A percentile compares a stretch with the other conserved stretches of the same genome.
phyloP scores from a whole-genome alignment of 257 asterid species.

The Anisodus tanguticus region DNA sequence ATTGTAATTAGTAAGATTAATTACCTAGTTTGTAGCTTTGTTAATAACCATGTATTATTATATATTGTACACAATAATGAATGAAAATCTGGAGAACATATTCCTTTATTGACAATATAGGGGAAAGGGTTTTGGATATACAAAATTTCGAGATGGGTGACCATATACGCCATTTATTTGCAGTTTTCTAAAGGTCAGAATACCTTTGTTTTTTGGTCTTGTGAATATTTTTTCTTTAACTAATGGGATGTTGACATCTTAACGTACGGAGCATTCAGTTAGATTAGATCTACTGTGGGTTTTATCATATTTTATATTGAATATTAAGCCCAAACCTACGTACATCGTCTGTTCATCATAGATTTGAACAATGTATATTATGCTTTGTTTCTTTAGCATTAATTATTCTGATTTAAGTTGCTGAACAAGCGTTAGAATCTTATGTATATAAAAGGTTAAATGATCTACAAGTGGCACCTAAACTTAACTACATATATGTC shows the following conservation, averaged over 20 bases:
- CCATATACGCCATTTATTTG: not conserved
- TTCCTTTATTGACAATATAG: no score
- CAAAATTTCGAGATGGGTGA: not conserved
- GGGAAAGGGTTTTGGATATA: not conserved
- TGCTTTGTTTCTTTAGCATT: not conserved
- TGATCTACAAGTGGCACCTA: not conserved
- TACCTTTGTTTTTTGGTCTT: no score
- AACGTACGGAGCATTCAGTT: not conserved
- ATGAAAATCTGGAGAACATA: no score
- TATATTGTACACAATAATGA: no score
- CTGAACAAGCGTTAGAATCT: not conserved
- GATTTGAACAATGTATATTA: not conserved
- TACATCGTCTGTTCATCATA: not conserved
- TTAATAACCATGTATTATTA: no score
- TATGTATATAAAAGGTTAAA: not conserved
- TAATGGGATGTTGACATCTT: not conserved
- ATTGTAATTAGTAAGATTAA: no score
- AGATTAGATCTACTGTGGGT: not conserved
- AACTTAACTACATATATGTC: not conserved
- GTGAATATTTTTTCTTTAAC: not conserved
- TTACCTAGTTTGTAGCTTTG: no score
- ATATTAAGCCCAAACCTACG: not conserved
- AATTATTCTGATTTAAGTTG: not conserved
- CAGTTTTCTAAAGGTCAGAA: not conserved
- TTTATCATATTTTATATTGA: not conserved